A percentile compares a stretch with the other conserved stretches of the same genome.
Conservation (phyloP, 2,329 filamentous ascomycete species). For the Ambrosiella beaveri region DNA sequence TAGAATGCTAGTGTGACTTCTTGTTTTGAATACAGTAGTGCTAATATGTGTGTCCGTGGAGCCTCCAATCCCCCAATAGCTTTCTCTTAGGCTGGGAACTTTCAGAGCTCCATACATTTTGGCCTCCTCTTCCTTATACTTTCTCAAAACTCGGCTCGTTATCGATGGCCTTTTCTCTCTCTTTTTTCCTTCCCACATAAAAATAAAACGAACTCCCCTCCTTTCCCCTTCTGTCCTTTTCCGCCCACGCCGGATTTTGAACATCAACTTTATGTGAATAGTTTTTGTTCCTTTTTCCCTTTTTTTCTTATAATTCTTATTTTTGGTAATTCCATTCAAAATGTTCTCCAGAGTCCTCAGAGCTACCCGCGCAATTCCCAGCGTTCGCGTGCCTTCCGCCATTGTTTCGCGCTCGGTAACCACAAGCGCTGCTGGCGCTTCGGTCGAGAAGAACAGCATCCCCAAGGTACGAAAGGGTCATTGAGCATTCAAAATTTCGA, state of each 20-base stretch:
- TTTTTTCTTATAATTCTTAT: slow-evolving; percentile 3
- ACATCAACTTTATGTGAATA: slow-evolving; percentile 5
- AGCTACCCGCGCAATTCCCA: slow-evolving; percentile 38
- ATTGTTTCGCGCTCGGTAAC: slow-evolving; percentile 59
- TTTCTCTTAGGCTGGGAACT: not conserved
- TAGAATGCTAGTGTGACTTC: not conserved
- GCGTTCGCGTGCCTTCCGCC: slow-evolving; percentile 28
- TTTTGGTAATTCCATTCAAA: slow-evolving; percentile 16
- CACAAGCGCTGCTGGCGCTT: slow-evolving; percentile 83
- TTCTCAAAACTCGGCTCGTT: not conserved
- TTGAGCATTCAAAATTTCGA: not conserved
- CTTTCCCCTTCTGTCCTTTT: not conserved
- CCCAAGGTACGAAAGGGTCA: slow-evolving; percentile 25
- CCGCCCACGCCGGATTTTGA: not conserved
- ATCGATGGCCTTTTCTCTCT: slow-evolving; percentile 5
- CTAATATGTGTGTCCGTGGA: not conserved
- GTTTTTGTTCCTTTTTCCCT: slow-evolving; percentile 9
- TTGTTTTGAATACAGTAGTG: not conserved
- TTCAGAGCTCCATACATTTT: slow-evolving; percentile 1
- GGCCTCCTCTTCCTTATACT: not conserved
- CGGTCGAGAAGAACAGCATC: slow-evolving; percentile 56
- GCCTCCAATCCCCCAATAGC: not conserved
- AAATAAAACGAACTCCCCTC: not conserved
- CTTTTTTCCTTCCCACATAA: slow-evolving; percentile 1
- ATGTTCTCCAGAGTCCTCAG: slow-evolving; percentile 60